phyloP scores from a whole-genome alignment of 73 alveolate genomes.

The Halteria grandinella region DNA sequence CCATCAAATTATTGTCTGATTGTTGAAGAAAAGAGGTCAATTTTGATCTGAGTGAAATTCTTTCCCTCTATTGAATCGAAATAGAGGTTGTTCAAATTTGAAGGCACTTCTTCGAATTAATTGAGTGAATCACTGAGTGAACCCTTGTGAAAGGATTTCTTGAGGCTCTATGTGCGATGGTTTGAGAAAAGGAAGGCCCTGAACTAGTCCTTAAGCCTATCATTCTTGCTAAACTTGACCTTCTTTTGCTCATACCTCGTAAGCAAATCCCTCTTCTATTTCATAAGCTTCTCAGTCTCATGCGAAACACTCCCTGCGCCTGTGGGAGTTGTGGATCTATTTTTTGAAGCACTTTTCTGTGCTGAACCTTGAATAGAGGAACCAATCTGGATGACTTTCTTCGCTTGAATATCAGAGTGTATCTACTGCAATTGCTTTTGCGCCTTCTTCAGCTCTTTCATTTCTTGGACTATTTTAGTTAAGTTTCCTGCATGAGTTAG shows the following conservation, averaged over 20 bases:
- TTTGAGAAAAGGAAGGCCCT: not conserved
- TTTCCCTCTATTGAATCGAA: constrained; percentile 32
- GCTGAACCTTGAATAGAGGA: too few relatives aligned
- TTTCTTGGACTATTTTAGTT: too few relatives aligned
- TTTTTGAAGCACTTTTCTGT: too few relatives aligned
- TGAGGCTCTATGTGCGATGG: not conserved
- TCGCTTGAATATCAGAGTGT: too few relatives aligned
- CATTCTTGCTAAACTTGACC: constrained; percentile 21
- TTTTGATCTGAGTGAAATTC: constrained; percentile 39
- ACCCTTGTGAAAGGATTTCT: not conserved
- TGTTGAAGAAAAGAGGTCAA: constrained; percentile 23
- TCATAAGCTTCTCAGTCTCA: too few relatives aligned
- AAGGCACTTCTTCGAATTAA: constrained; percentile 3
- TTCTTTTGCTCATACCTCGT: constrained; percentile 26
- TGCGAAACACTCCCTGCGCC: too few relatives aligned
- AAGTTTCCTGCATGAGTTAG: too few relatives aligned
- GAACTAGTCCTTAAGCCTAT: constrained; percentile 23
- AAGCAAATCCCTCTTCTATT: not conserved
- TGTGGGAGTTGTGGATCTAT: too few relatives aligned
- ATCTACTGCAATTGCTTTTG: too few relatives aligned
- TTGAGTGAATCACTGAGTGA: not conserved
- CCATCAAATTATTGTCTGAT: constrained; percentile 13
- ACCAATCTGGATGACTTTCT: too few relatives aligned
- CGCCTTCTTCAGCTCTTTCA: too few relatives aligned
- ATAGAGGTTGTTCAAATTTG: constrained; percentile 19